Evolutionary conservation across 768 basidiomycete genomes (phyloP).

Genomic region (Pleurotus sapidus): DNA sequence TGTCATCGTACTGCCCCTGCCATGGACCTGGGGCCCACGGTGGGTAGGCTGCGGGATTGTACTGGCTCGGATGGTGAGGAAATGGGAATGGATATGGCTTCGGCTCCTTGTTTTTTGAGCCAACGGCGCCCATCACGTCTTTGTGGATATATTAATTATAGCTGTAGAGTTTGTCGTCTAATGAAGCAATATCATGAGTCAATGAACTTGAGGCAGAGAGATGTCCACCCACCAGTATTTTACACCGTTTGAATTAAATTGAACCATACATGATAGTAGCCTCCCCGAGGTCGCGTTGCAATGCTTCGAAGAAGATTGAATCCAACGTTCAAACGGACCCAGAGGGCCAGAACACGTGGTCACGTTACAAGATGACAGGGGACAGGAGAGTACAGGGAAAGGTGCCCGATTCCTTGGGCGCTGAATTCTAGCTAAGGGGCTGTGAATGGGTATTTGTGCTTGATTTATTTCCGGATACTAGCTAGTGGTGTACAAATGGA

Average conservation of each 20-base stretch:
- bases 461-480: no score
- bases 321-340: no score
- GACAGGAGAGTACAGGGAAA: no score
- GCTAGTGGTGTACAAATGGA: no score
- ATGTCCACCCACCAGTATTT: neutral
- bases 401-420: no score
- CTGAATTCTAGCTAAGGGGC: no score
- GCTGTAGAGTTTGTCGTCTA: slow-evolving; percentile 2
- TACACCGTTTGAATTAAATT: neutral
- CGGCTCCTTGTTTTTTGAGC: slow-evolving; percentile 3
- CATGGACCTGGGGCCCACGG: slow-evolving; percentile 2
- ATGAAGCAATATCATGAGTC: neutral
- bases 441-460: no score
- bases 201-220: neutral
- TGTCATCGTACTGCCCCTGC: slow-evolving; percentile 2
- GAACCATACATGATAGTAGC: neutral
- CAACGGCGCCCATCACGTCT: neutral
- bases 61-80: neutral
- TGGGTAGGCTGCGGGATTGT: neutral
- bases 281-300: no score
- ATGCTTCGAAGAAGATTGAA: no score
- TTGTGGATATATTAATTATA: no score
- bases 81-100: slow-evolving; percentile 6
- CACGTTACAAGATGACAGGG: no score
- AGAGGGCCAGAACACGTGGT: no score